Evolutionary conservation across 2,329 filamentous ascomycete species (phyloP), one percentile per base, ranked within the genome.

Genomic region (Cryphonectria carpinicola): DNA sequence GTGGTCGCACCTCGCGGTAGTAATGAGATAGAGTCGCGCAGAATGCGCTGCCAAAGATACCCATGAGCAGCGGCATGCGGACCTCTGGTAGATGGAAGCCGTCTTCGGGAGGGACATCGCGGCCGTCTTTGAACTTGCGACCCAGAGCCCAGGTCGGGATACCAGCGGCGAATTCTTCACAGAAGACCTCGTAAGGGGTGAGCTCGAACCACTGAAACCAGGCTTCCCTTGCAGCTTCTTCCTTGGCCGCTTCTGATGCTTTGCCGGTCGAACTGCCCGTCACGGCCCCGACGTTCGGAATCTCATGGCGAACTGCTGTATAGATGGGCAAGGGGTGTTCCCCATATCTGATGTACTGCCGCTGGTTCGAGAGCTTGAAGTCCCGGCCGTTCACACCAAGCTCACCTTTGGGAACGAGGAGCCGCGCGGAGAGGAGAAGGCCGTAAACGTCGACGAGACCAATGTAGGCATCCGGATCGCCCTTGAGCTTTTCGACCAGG

Each of bases 171-270:
- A 97, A 90, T 77, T 98, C 95, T 80, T 98, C 95, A 75, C 94
- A 97, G 80, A 96, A 98, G 78, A 98, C 92, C 79, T 98, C 95
- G 77, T 97, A 98, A 0, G 95, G 95, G 0, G 94, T 97, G 76
- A 95, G 92, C 77, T 99, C 96, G 75, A 96, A 98, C 95, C 96
- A 98, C 76, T 99, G 95, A 76, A 98, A 99, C 93, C 95, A 98
- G 2, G 94, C 87, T 77, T 97, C 92, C 71, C 86, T 85, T 76
- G 82, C 89, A 14, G 87, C 83, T 66, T 82, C 79, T 74, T 84
- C 82, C 74, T 89, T 87, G 0, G 83, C 85, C 28, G 82, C 80
- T 71, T 90, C 85, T 0, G 84, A 81, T 63, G 77, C 78, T 22
- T 72, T 73, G 2, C 73, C 77, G 68, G 75, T 77, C 6, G 75